phyloP scores from a whole-genome alignment of 208 protist species.

The Leishmania arabica region DNA sequence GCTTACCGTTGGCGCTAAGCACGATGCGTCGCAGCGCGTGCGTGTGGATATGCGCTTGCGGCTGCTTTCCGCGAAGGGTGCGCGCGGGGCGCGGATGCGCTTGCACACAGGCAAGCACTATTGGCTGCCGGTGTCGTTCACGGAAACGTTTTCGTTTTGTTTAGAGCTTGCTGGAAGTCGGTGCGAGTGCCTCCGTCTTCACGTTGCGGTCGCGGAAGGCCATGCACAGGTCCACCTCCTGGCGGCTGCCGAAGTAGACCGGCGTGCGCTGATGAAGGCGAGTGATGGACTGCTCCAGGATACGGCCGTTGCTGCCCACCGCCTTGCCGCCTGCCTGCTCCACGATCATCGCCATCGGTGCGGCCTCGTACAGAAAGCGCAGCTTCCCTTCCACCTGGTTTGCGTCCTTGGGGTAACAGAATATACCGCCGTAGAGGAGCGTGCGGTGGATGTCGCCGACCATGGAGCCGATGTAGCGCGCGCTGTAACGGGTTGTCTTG shows the following conservation, averaged over 20 bases:
- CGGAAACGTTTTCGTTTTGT: conserved; percentile 1
- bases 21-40: background rate
- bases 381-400: conserved; percentile 96
- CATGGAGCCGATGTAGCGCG: conserved; percentile 94
- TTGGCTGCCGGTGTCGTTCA: background rate
- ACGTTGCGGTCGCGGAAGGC: conserved; percentile 52
- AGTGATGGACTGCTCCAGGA: conserved; percentile 87
- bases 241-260: conserved; percentile 89
- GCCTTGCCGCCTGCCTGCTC: conserved; percentile 94
- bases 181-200: background rate
- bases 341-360: conserved; percentile 92
- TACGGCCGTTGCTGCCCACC: conserved; percentile 58
- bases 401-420: conserved; percentile 96
- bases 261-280: conserved; percentile 93
- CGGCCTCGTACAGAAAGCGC: conserved; percentile 97
- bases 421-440: conserved; percentile 98
- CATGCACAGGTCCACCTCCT: conserved; percentile 89
- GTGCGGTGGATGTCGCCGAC: conserved; percentile 99
- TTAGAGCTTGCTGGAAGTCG: conserved; percentile 53
- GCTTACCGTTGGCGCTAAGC: background rate
- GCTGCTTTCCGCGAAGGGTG: background rate
- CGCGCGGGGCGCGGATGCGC: background rate
- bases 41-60: background rate
- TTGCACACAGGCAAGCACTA: conserved; percentile 2
- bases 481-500: conserved; percentile 63